Percentiles rank a stretch among this genome's conserved stretches.
Conservation (phyloP, 192 early-diverging fungal species). For the Backusella sp. region DNA sequence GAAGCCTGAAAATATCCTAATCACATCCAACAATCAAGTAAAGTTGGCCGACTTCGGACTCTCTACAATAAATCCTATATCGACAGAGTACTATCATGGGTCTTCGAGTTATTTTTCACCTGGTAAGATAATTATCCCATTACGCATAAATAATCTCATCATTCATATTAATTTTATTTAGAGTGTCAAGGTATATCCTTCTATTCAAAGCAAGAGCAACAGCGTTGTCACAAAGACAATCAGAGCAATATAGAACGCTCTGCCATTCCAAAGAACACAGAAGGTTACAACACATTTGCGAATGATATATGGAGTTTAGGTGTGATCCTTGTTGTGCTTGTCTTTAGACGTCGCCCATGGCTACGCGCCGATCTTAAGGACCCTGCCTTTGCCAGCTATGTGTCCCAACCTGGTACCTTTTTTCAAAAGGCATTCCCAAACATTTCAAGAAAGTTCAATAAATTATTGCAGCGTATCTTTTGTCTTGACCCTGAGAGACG, state of each 20-base stretch:
- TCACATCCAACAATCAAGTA: conserved; percentile 52
- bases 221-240: conserved; percentile 21
- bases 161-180: conserved; percentile 18
- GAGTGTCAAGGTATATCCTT: conserved; percentile 57
- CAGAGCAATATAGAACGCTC: neutral
- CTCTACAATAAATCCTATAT: conserved; percentile 65
- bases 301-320: conserved; percentile 95
- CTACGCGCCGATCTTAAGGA: conserved; percentile 64
- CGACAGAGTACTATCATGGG: conserved; percentile 68
- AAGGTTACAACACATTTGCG: conserved; percentile 51
- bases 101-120: conserved; percentile 56
- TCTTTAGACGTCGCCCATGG: conserved; percentile 79
- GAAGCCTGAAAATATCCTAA: conserved; percentile 81
- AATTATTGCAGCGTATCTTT: conserved; percentile 46
- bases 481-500: conserved; percentile 44
- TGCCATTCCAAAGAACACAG: neutral
- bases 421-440: conserved; percentile 53
- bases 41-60: conserved; percentile 97
- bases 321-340: conserved; percentile 84
- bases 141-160: neutral
- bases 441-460: conserved; percentile 59
- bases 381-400: conserved; percentile 55
- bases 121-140: conserved; percentile 34
- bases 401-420: conserved; percentile 51
- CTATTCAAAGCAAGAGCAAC: neutral